Conservation (phyloP, 768 basidiomycete species). For the Pleurotus citrinopileatus region DNA sequence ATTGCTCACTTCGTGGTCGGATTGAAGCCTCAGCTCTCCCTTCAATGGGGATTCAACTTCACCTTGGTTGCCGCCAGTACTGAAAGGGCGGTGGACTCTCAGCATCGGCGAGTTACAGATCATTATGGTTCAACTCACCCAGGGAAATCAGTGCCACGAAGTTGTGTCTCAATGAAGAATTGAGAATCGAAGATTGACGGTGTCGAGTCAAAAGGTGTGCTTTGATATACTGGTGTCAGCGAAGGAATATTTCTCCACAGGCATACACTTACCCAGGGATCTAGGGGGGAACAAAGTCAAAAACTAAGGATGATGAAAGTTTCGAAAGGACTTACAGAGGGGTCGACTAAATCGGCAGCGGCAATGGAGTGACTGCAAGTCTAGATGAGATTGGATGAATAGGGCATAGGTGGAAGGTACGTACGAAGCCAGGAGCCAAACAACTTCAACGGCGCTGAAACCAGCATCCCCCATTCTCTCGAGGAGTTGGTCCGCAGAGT, state of each 20-base stretch:
- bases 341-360: slow-evolving; percentile 31
- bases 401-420: neutral
- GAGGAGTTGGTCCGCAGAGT: slow-evolving; percentile 1
- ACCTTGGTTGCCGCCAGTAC: slow-evolving; percentile 33
- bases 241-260: neutral
- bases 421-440: slow-evolving; percentile 35
- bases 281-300: slow-evolving; percentile 5
- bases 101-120: no score
- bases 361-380: slow-evolving; percentile 21
- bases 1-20: slow-evolving; percentile 31
- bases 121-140: slow-evolving; percentile 26
- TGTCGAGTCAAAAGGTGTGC: slow-evolving; percentile 45
- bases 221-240: slow-evolving; percentile 3
- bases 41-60: slow-evolving; percentile 36
- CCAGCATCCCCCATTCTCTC: slow-evolving; percentile 30
- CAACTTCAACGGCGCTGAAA: slow-evolving; percentile 31
- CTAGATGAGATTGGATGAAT: neutral
- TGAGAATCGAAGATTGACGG: slow-evolving; percentile 42
- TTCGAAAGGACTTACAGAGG: slow-evolving; percentile 15
- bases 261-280: slow-evolving; percentile 14
- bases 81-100: no score
- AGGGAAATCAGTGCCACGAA: slow-evolving; percentile 40
- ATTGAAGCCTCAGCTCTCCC: slow-evolving; percentile 43
- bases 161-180: slow-evolving; percentile 42
- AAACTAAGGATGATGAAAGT: slow-evolving; percentile 15